phyloP scores from a whole-genome alignment of 352 stramenopile genomes.

The Phytophthora palmivora region DNA sequence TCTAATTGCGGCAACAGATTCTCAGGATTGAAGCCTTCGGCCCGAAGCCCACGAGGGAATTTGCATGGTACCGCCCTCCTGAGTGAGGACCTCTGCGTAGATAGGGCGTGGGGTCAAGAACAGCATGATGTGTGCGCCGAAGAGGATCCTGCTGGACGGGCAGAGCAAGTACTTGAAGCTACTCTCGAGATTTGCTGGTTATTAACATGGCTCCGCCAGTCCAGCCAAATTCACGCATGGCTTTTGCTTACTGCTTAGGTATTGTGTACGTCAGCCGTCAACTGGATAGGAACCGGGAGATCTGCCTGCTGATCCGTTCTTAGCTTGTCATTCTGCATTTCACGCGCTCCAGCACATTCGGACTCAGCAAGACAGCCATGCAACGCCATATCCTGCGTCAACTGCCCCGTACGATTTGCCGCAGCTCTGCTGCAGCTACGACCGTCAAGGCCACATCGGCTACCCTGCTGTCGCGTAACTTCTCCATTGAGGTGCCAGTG shows the following conservation, averaged over 20 bases:
- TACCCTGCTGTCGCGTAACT: slow-evolving; percentile 32
- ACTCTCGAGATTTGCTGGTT: slow-evolving; percentile 29
- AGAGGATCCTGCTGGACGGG: slow-evolving; percentile 15
- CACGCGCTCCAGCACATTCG: slow-evolving; percentile 14
- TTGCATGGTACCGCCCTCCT: background rate
- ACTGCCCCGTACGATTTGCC: slow-evolving; percentile 32
- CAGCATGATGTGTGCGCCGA: slow-evolving; percentile 24
- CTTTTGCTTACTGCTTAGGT: too few species aligned
- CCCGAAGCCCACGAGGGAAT: background rate
- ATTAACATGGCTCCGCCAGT: slow-evolving; percentile 20
- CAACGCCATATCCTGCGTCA: slow-evolving; percentile 53
- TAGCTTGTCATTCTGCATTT: slow-evolving; percentile 33
- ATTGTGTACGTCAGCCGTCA: slow-evolving; percentile 14
- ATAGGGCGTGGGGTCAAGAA: slow-evolving; percentile 10
- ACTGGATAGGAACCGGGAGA: slow-evolving; percentile 12
- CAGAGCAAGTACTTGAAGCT: slow-evolving; percentile 35
- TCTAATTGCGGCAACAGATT: background rate
- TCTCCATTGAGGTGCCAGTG: slow-evolving; percentile 43
- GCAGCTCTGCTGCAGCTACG: slow-evolving; percentile 16
- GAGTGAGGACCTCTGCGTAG: background rate
- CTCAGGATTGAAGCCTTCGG: background rate
- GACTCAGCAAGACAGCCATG: slow-evolving; percentile 34
- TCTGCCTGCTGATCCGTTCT: slow-evolving; percentile 9
- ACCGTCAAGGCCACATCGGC: slow-evolving; percentile 23
- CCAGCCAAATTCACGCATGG: background rate